These are phyloP conservation scores for Stachybotrys chlorohalonatus DNA, from an alignment of 2,329 filamentous ascomycete genomes.

Conservation along the genomic window DNA sequence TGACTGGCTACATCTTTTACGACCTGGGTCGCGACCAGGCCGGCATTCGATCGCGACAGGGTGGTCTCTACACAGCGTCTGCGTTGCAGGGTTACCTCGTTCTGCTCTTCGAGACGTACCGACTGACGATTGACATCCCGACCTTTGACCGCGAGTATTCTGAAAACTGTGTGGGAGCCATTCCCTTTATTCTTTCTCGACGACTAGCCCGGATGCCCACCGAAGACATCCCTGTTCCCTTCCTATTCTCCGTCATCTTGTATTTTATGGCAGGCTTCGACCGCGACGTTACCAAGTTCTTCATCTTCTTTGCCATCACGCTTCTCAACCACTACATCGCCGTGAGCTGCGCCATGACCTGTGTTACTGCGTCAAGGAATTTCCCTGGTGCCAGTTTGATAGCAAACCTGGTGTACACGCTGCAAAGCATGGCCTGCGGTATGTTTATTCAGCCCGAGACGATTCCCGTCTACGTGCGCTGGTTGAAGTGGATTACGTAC, in stretches of 20 bases:
- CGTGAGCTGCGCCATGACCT: constrained; percentile 60
- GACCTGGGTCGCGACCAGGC: constrained; percentile 54
- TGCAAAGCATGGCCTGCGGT: constrained; percentile 67
- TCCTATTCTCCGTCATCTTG: constrained; percentile 61
- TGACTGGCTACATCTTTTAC: constrained; percentile 66
- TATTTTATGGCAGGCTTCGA: constrained; percentile 76
- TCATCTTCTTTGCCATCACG: constrained; percentile 61
- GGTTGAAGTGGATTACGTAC: constrained; percentile 62
- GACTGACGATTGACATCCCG: constrained; percentile 64
- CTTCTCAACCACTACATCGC: constrained; percentile 66
- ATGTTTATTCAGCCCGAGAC: constrained; percentile 68
- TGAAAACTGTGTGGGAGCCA: constrained; percentile 61
- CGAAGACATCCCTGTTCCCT: constrained; percentile 64
- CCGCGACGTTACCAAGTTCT: constrained; percentile 52
- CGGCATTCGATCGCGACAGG: constrained; percentile 65
- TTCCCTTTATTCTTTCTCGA: constrained; percentile 62
- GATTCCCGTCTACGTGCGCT: constrained; percentile 69
- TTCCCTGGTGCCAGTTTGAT: constrained; percentile 65
- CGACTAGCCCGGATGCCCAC: constrained; percentile 59
- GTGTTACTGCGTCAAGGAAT: constrained; percentile 54
- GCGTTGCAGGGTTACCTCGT: constrained; percentile 70
- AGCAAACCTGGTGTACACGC: constrained; percentile 62
- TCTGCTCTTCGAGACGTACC: constrained; percentile 66
- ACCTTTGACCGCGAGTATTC: constrained; percentile 68
- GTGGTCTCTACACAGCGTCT: constrained; percentile 62